These are phyloP conservation scores for Yamadazyma diospyri DNA, from an alignment of 1,139 yeast species.

Conservation along the genomic window DNA sequence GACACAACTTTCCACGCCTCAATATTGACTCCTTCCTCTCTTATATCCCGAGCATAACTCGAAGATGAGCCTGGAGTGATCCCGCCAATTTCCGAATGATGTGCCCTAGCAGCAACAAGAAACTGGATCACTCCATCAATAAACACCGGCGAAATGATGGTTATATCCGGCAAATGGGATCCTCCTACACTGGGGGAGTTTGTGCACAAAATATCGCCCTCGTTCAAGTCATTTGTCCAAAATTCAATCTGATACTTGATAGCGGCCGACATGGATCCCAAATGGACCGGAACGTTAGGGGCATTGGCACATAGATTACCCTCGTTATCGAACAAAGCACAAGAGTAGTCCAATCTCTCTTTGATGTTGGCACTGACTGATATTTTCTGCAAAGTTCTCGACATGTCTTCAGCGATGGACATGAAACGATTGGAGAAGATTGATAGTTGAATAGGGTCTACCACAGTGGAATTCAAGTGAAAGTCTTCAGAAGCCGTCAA, in stretches of 20 bases:
- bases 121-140: conserved; percentile 43
- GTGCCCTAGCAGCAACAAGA: conserved; percentile 65
- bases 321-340: conserved; percentile 20
- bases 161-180: conserved; percentile 20
- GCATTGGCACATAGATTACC: conserved; percentile 21
- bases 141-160: conserved; percentile 19
- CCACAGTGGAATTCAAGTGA: conserved; percentile 12
- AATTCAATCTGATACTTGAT: conserved; percentile 16
- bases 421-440: conserved; percentile 21
- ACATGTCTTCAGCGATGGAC: conserved; percentile 23
- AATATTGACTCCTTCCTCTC: conserved; percentile 65
- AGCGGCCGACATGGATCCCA: conserved; percentile 22
- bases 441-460: conserved; percentile 21
- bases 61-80: conserved; percentile 66
- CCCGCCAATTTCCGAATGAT: conserved; percentile 70
- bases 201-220: conserved; percentile 20
- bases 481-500: conserved; percentile 14
- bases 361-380: conserved; percentile 21
- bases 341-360: conserved; percentile 29
- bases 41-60: conserved; percentile 55
- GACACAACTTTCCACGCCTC: conserved; percentile 53
- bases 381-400: conserved; percentile 20
- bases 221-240: conserved; percentile 16
- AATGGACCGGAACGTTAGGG: conserved; percentile 21
- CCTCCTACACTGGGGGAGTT: conserved; percentile 22